phyloP scores from a whole-genome alignment of 768 basidiomycete genomes.

The Chlorophyllum brunneum region DNA sequence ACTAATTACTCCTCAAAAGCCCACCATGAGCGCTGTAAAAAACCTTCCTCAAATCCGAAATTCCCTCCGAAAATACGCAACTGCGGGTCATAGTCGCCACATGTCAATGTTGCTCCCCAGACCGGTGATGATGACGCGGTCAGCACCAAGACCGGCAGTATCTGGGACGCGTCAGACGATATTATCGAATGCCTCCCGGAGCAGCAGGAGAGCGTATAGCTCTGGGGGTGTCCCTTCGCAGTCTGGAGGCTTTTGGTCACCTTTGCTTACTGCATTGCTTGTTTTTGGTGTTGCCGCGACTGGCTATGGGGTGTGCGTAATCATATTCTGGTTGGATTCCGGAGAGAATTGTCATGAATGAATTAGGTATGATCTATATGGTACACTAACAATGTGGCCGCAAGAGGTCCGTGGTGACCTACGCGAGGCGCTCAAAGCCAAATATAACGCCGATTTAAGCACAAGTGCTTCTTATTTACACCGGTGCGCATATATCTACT shows the following conservation, averaged over 20 bases:
- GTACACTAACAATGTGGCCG: constrained; percentile 64
- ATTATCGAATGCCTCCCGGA: neutral
- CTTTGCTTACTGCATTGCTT: constrained; percentile 26
- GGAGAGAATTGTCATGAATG: neutral
- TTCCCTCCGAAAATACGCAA: neutral
- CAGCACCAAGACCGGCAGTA: neutral
- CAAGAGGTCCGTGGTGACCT: constrained; percentile 57
- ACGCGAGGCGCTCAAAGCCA: constrained; percentile 61
- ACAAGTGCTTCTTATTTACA: constrained; percentile 49
- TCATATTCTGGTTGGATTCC: no score
- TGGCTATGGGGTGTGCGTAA: constrained; percentile 32
- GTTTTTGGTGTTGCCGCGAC: constrained; percentile 26
- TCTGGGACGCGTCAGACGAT: neutral
- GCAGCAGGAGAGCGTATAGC: constrained; percentile 4
- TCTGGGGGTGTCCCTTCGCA: neutral
- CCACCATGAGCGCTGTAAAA: constrained; percentile 3
- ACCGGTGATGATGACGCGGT: neutral
- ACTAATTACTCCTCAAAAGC: neutral
- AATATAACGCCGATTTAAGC: constrained; percentile 49
- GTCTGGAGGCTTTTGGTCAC: constrained; percentile 15
- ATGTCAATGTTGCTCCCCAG: neutral
- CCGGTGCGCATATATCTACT: constrained; percentile 36
- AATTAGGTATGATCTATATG: constrained; percentile 38
- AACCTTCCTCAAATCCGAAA: neutral
- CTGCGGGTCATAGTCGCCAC: neutral